A percentile compares a stretch with the other conserved stretches of the same genome.
These are phyloP conservation scores for Rhododendron griersonianum DNA, from an alignment of 148 eudicot genomes.

Conservation along the genomic window DNA sequence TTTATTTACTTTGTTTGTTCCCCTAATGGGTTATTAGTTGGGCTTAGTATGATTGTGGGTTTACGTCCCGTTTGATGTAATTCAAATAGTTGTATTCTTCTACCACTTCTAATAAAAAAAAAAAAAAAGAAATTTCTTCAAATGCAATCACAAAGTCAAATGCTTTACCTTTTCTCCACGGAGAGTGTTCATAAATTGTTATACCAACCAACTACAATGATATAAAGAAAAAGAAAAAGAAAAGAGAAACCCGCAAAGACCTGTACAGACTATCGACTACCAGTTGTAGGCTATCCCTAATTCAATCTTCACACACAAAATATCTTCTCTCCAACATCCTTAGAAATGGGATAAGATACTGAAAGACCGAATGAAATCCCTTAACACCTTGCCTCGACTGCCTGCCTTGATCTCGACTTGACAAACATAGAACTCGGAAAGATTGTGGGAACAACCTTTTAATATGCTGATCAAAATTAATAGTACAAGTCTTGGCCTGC, in stretches of 20 bases:
- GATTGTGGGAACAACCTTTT: not conserved
- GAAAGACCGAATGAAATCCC: not conserved
- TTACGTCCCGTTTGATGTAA: too few species aligned
- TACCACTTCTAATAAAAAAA: too few species aligned
- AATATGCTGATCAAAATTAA: not conserved
- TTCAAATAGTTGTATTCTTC: not conserved
- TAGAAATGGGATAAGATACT: slow-evolving; percentile 6
- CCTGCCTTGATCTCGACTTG: slow-evolving; percentile 1
- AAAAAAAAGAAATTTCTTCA: not conserved
- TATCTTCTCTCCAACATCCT: slow-evolving; percentile 12
- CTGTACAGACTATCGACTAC: slow-evolving; percentile 17
- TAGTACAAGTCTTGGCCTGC: not conserved
- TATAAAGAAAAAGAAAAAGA: not conserved
- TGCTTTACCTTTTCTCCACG: slow-evolving; percentile 12
- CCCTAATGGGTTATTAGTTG: too few species aligned
- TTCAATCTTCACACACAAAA: slow-evolving; percentile 14
- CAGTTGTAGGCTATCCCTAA: not conserved
- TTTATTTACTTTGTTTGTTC: too few species aligned
- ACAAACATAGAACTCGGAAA: not conserved
- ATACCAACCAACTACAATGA: slow-evolving; percentile 1
- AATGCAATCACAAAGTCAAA: slow-evolving; percentile 7
- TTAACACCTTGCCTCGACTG: not conserved
- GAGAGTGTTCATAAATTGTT: not conserved
- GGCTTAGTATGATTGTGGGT: too few species aligned
- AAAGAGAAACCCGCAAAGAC: not conserved